Base-by-base conservation (phyloP, 78 protist genomes). In the Dictyostelium capitatum region DNA sequence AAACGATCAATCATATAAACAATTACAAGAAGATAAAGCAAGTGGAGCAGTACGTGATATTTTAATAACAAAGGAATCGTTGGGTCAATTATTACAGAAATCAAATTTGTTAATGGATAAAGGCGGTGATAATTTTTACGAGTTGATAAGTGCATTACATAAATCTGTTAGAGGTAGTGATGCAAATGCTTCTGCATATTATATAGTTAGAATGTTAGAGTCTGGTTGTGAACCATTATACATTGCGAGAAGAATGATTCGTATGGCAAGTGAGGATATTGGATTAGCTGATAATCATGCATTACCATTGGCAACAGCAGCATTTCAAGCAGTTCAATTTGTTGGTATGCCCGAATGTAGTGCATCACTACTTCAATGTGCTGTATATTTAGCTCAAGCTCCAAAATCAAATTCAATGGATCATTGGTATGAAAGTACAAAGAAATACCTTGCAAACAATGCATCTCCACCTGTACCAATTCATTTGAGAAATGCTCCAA, bases 401-500 rank as follows among this genome's bases (percentile, higher is more conserved):
- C 96, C 97, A 48, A 96, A 96, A 89, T 85, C 93, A 25, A 85
- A 46, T 23, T 84, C 96, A 2, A 41, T 89, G 23, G 85, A 96
- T 67, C 10, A 15, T 28, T 96, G 93, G 23, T 79, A 57, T 67
- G 62, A 25, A n/a, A 73, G 75, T 2, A 95, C 90, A 3, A 32
- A 28, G 23, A 70, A 83, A 1, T 41, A 10, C 53, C 23, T 94
- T 1, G 23, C 4, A 8, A 28, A 6, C 7, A 17, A 84, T 30
- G 82, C 72, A 10, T 12, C 6, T 25, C 89, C 91, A 28, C 98
- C 96, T 10, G 97, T 97, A 7, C 98, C 98, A 6, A 41, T 95
- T 23, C 98, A 97, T 82, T 46, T 97, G 9, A 53, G 96, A n/a
- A 97, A 97, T 90, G 98, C 98, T 4, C 97, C 97, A 43, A 82